These are phyloP conservation scores for Phytophthora syringae DNA, from an alignment of 352 stramenopile species.

Conservation along the genomic window DNA sequence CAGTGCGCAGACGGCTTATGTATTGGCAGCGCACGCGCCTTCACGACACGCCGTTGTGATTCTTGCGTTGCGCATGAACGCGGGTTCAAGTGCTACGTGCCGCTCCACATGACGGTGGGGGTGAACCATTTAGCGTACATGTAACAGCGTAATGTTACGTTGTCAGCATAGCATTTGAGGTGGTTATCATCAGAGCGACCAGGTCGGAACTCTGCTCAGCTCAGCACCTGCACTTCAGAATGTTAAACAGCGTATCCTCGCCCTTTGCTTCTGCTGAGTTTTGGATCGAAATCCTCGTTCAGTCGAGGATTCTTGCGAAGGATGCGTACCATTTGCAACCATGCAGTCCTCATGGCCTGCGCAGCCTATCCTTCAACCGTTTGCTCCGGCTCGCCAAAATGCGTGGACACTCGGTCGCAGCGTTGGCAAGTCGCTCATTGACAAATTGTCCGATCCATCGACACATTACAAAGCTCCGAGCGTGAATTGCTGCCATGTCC, in stretches of 20 bases:
- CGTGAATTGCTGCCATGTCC: conserved; percentile 15
- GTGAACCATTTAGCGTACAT: neutral
- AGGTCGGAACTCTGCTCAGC: neutral
- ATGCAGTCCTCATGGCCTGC: neutral
- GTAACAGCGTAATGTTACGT: neutral
- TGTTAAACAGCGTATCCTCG: neutral
- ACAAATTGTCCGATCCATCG: conserved; percentile 12
- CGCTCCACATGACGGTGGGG: neutral
- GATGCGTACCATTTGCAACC: conserved; percentile 7
- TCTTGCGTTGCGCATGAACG: too few species aligned
- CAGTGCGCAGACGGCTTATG: neutral
- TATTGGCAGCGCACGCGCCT: neutral
- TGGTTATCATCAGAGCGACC: neutral
- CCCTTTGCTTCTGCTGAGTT: neutral
- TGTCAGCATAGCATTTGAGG: neutral
- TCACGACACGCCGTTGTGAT: neutral
- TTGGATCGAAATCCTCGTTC: neutral
- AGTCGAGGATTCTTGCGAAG: conserved; percentile 1
- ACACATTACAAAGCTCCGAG: too few species aligned
- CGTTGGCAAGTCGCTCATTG: conserved; percentile 26
- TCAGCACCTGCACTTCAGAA: neutral
- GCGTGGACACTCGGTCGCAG: neutral
- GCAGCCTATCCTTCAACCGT: neutral
- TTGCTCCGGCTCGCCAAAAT: neutral
- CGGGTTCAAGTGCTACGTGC: neutral